phyloP scores from a whole-genome alignment of 306 rosid genomes.

The Phaseolus lunatus region DNA sequence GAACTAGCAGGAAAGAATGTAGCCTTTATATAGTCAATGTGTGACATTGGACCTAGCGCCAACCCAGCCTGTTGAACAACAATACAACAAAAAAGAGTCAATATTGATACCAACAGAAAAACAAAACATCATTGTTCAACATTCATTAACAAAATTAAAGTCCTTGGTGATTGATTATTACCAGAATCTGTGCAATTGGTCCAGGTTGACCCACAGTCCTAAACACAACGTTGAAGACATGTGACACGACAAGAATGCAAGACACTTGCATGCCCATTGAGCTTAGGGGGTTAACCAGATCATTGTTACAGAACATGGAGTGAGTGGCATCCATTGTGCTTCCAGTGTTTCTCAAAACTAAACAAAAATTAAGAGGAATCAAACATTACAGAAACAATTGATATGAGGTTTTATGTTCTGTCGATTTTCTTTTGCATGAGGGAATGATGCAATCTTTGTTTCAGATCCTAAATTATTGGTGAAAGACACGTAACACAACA shows the following conservation, averaged over 20 bases:
- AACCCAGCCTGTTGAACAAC: slow-evolving; percentile 75
- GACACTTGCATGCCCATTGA: slow-evolving; percentile 92
- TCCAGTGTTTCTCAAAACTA: not conserved
- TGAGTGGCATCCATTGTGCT: slow-evolving; percentile 83
- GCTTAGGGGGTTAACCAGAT: slow-evolving; percentile 74
- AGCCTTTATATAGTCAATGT: slow-evolving; percentile 45
- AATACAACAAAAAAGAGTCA: slow-evolving; percentile 19
- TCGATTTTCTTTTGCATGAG: not conserved
- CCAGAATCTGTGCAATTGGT: slow-evolving; percentile 85
- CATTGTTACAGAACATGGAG: slow-evolving; percentile 62
- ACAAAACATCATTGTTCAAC: not conserved
- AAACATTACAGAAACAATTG: slow-evolving; percentile 9
- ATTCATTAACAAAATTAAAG: not conserved
- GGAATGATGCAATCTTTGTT: slow-evolving; percentile 7
- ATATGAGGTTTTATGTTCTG: not conserved
- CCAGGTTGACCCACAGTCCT: slow-evolving; percentile 88
- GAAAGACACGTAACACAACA: slow-evolving; percentile 39
- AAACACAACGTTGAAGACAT: slow-evolving; percentile 79
- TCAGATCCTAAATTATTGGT: slow-evolving; percentile 58
- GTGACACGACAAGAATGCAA: slow-evolving; percentile 90
- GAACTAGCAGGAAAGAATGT: slow-evolving; percentile 71
- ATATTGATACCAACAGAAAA: no score
- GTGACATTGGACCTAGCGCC: slow-evolving; percentile 82
- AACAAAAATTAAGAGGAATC: slow-evolving; percentile 9
- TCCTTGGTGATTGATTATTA: slow-evolving; percentile 36